These are phyloP conservation scores for Fraxinus floribunda DNA, from an alignment of 305 asterid genomes.

Conservation along the genomic window DNA sequence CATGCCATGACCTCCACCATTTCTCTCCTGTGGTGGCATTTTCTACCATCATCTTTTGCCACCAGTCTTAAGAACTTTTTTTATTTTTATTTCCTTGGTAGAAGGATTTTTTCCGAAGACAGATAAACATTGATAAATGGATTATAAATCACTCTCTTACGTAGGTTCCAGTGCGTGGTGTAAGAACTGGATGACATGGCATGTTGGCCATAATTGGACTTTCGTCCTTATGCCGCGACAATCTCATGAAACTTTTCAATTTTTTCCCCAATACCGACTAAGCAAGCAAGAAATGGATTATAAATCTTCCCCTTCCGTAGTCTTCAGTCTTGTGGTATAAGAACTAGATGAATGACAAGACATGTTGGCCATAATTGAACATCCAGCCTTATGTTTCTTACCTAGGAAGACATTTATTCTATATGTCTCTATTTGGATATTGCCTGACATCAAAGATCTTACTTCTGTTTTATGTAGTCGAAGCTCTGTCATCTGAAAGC, in stretches of 20 bases:
- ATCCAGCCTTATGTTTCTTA: not conserved
- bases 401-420: not conserved
- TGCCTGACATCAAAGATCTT: too few relatives aligned
- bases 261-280: not conserved
- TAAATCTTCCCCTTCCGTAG: not conserved
- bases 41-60: too few relatives aligned
- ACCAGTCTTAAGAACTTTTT: too few relatives aligned
- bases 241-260: not conserved
- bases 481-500: not conserved
- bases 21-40: too few relatives aligned
- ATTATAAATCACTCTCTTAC: not conserved
- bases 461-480: too few relatives aligned
- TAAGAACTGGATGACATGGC: not conserved
- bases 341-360: not conserved
- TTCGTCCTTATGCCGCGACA: not conserved
- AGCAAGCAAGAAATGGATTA: not conserved
- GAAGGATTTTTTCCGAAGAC: not conserved
- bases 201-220: not conserved
- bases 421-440: not conserved
- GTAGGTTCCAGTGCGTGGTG: not conserved
- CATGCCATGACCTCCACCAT: too few relatives aligned
- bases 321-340: not conserved
- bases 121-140: not conserved
- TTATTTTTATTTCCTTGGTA: not conserved
- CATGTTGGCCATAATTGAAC: not conserved